Conservation (phyloP, 176 grass and related monocot genomes). For the Areca catechu region DNA sequence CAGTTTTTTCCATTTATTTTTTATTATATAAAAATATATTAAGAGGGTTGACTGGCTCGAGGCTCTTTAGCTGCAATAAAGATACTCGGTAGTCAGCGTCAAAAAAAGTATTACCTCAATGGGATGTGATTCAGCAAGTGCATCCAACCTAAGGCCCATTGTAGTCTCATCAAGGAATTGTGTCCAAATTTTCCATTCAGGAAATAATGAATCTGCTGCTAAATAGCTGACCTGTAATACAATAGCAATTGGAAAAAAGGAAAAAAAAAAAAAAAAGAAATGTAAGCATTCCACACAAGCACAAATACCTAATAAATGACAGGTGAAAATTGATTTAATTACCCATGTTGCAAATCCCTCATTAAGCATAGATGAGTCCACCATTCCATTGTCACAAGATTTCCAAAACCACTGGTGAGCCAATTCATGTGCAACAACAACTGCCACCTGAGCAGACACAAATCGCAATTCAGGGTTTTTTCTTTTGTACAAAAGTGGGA, state of each 20-base stretch:
- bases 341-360: slow-evolving; percentile 99
- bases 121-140: slow-evolving; percentile 83
- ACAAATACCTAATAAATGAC: background rate
- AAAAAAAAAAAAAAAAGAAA: background rate
- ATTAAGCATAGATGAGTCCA: slow-evolving; percentile 96
- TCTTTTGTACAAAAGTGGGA: background rate
- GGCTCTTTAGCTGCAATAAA: slow-evolving; percentile 3
- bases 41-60: no score
- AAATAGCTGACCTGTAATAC: slow-evolving; percentile 60
- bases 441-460: slow-evolving; percentile 54
- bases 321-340: slow-evolving; percentile 17
- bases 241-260: slow-evolving; percentile 14
- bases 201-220: slow-evolving; percentile 65
- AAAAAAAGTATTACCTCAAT: slow-evolving; percentile 59
- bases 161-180: slow-evolving; percentile 82
- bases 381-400: slow-evolving; percentile 99
- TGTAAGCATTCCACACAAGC: background rate
- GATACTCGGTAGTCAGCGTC: slow-evolving; percentile 8
- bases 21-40: no score
- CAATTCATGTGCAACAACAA: slow-evolving; percentile 90
- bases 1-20: no score
- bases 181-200: slow-evolving; percentile 97
- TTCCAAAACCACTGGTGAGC: slow-evolving; percentile 97
- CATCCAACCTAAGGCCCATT: slow-evolving; percentile 70
- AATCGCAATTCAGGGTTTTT: background rate